These are phyloP conservation scores for Gastrolobium bilobum DNA, from an alignment of 306 rosid genomes.

Conservation along the genomic window DNA sequence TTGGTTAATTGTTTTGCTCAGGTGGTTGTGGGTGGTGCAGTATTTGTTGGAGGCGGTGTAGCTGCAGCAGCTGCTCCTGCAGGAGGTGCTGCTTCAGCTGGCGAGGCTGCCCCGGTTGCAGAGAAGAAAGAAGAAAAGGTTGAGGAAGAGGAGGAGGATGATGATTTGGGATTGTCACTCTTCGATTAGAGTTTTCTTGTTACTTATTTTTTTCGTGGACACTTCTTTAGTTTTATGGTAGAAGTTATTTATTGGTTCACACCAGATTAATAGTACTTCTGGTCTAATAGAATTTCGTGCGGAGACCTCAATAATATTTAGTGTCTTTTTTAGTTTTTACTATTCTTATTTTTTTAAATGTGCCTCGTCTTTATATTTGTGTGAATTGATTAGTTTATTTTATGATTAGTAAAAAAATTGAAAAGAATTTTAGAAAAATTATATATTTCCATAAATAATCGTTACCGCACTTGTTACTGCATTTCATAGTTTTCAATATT, in stretches of 20 bases:
- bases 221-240: not conserved
- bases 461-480: too few relatives aligned
- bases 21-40: slow-evolving; percentile 79
- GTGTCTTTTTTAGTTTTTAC: not conserved
- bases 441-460: too few relatives aligned
- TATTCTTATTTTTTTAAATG: not conserved
- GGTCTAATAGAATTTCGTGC: slow-evolving; percentile 14
- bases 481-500: too few relatives aligned
- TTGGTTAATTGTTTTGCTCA: slow-evolving; percentile 11
- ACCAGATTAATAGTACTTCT: slow-evolving; percentile 15
- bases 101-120: slow-evolving; percentile 49
- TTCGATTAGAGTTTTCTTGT: slow-evolving; percentile 62
- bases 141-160: slow-evolving; percentile 87
- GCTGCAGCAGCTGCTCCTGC: slow-evolving; percentile 61
- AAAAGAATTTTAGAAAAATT: too few relatives aligned
- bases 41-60: slow-evolving; percentile 58
- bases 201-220: not conserved
- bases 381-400: too few relatives aligned
- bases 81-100: slow-evolving; percentile 62
- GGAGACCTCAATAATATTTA: slow-evolving; percentile 16
- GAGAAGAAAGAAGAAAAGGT: slow-evolving; percentile 64
- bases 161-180: slow-evolving; percentile 75
- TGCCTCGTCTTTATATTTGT: not conserved
- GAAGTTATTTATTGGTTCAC: slow-evolving; percentile 41
- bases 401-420: too few relatives aligned